These are phyloP conservation scores for Cyberlindnera mycetangii DNA, from an alignment of 805 yeast genomes.

Conservation along the genomic window DNA sequence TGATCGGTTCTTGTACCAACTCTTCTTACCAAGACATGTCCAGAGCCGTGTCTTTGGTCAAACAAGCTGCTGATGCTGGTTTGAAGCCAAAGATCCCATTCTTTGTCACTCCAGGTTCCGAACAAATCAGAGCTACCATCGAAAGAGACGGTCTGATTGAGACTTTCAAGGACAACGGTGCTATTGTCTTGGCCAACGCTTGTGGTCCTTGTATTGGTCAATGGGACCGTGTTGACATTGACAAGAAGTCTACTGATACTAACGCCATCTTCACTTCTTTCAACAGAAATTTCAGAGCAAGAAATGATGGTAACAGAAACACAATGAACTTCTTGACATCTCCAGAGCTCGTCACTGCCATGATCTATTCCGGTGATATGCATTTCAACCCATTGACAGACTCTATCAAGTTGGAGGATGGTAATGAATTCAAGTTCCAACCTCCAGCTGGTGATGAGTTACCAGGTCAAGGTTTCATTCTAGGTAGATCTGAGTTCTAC, in stretches of 20 bases:
- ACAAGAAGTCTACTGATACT: conserved; percentile 77
- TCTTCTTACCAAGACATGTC: conserved; percentile 98
- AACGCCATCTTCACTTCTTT: conserved; percentile 96
- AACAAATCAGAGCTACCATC: conserved; percentile 97
- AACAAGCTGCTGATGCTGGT: conserved; percentile 89
- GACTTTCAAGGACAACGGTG: conserved; percentile 89
- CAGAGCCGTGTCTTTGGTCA: conserved; percentile 89
- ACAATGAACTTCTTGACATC: conserved; percentile 98
- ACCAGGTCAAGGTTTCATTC: conserved; percentile 73
- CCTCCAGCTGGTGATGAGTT: conserved; percentile 85
- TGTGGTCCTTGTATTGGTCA: conserved; percentile 99
- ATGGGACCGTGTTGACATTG: conserved; percentile 92
- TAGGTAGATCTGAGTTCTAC: conserved; percentile 72
- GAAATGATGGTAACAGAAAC: conserved; percentile 97
- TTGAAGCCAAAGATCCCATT: conserved; percentile 87
- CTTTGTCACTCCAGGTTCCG: conserved; percentile 97
- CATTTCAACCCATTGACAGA: conserved; percentile 91
- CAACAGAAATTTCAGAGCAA: conserved; percentile 97
- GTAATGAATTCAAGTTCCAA: conserved; percentile 70
- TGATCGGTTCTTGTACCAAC: conserved; percentile 98
- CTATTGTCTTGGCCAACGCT: conserved; percentile 92
- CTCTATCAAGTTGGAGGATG: conserved; percentile 66
- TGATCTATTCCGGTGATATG: conserved; percentile 92
- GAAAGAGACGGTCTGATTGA: conserved; percentile 92
- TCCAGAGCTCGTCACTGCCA: conserved; percentile 96